Evolutionary conservation across 78 protist species (phyloP).

Genomic region (Bigelowiella natans): DNA sequence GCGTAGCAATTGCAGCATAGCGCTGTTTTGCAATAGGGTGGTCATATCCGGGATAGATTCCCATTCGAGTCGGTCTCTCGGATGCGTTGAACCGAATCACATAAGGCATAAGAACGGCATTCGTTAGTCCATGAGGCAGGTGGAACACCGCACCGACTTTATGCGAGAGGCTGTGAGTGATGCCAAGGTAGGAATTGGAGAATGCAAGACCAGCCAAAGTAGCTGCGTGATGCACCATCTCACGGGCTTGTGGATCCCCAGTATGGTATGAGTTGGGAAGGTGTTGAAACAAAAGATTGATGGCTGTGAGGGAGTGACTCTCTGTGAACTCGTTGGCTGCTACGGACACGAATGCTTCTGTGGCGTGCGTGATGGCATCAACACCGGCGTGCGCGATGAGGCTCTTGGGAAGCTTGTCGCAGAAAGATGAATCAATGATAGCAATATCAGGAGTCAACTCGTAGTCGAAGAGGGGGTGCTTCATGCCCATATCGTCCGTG

Average conservation of each 20-base stretch:
- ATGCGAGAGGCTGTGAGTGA: slow-evolving; percentile 42
- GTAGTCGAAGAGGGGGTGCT: background rate
- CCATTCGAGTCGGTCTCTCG: background rate
- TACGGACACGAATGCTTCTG: background rate
- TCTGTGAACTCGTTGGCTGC: background rate
- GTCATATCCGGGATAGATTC: background rate
- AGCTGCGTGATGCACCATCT: slow-evolving; percentile 32
- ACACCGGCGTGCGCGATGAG: background rate
- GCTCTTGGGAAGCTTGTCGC: background rate
- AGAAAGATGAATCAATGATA: background rate
- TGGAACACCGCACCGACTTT: slow-evolving; percentile 25
- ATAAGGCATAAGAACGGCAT: slow-evolving; percentile 19
- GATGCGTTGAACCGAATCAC: slow-evolving; percentile 27
- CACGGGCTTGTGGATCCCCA: slow-evolving; percentile 8
- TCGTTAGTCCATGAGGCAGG: slow-evolving; percentile 46
- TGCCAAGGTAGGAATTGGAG: slow-evolving; percentile 44
- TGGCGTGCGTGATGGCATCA: background rate
- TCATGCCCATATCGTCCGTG: background rate
- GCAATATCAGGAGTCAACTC: background rate
- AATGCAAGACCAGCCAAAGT: slow-evolving; percentile 48
- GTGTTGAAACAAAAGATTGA: background rate
- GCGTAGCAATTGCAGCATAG: background rate
- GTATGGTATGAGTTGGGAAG: background rate
- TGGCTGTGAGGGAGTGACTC: background rate
- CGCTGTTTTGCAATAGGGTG: background rate